phyloP scores from a whole-genome alignment of 2,329 filamentous ascomycete genomes.

The Fusarium fujikuroi region DNA sequence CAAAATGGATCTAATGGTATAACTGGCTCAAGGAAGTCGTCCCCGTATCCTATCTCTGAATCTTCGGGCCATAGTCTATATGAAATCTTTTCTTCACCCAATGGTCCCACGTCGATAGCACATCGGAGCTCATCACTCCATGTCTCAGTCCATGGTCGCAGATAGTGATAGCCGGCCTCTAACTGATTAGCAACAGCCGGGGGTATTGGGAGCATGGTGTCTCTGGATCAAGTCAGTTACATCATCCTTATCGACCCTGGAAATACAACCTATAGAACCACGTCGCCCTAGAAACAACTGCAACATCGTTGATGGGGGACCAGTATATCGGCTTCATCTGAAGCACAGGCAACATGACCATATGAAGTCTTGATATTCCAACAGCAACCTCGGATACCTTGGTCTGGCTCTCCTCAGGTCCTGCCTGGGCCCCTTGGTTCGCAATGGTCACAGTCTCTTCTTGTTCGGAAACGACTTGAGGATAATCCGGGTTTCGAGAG shows the following conservation, averaged over 20 bases:
- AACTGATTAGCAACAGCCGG: slow-evolving; percentile 88
- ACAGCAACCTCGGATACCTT: slow-evolving; percentile 75
- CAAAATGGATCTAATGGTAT: slow-evolving; percentile 68
- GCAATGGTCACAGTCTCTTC: slow-evolving; percentile 16
- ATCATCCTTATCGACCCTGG: no score
- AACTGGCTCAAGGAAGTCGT: slow-evolving; percentile 48
- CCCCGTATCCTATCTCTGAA: slow-evolving; percentile 34
- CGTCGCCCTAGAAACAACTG: slow-evolving; percentile 83
- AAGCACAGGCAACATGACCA: slow-evolving; percentile 83
- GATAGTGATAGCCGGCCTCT: slow-evolving; percentile 87
- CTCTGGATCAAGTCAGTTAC: slow-evolving; percentile 54
- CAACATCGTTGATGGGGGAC: slow-evolving; percentile 91
- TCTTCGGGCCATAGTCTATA: slow-evolving; percentile 82
- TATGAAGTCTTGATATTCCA: slow-evolving; percentile 88
- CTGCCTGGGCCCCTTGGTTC: slow-evolving; percentile 4
- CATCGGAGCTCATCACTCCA: slow-evolving; percentile 93
- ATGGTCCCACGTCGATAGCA: slow-evolving; percentile 87
- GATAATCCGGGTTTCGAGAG: slow-evolving; percentile 3
- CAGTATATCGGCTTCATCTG: slow-evolving; percentile 98
- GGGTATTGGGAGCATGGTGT: slow-evolving; percentile 92
- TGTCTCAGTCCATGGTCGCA: slow-evolving; percentile 89
- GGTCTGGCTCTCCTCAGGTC: slow-evolving; percentile 31
- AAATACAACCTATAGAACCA: slow-evolving; percentile 85
- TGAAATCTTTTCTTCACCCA: slow-evolving; percentile 90
- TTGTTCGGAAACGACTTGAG: neutral